phyloP scores from a whole-genome alignment of 345 rosid species.

The Boechera retrofracta region DNA sequence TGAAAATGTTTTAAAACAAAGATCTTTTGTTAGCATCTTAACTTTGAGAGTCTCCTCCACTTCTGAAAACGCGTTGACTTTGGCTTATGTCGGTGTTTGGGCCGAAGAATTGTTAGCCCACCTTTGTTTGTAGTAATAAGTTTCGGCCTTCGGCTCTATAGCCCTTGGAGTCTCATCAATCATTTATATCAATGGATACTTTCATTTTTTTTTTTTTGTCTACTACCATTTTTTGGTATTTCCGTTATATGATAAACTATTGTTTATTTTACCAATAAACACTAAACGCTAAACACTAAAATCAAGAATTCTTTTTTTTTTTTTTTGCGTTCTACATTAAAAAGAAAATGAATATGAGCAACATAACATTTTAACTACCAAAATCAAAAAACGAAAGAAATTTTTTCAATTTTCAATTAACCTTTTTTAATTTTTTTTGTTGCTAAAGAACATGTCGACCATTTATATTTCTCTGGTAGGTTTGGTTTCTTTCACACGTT shows the following conservation, averaged over 20 bases:
- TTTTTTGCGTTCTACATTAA: no score
- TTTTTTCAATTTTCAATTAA: background rate
- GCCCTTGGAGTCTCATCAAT: background rate
- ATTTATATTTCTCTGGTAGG: slow-evolving; percentile 3
- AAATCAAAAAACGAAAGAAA: background rate
- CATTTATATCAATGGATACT: background rate
- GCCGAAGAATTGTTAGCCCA: background rate
- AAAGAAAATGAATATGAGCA: background rate
- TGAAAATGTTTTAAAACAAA: background rate
- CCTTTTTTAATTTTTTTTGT: background rate
- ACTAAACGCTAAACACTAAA: background rate
- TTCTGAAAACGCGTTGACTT: slow-evolving; percentile 10
- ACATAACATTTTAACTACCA: background rate
- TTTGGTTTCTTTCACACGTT: slow-evolving; percentile 24
- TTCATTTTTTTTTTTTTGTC: background rate
- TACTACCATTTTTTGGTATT: background rate
- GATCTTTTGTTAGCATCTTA: background rate
- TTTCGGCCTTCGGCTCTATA: background rate
- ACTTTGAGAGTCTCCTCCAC: background rate
- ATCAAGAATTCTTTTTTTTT: no score
- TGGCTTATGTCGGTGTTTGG: slow-evolving; percentile 9
- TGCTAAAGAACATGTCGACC: slow-evolving; percentile 15
- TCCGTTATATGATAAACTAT: background rate
- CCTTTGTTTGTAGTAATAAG: background rate
- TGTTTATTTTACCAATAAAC: background rate